These are phyloP conservation scores for Talaromyces sp. DNA, from an alignment of 2,329 filamentous ascomycete genomes.

Conservation along the genomic window DNA sequence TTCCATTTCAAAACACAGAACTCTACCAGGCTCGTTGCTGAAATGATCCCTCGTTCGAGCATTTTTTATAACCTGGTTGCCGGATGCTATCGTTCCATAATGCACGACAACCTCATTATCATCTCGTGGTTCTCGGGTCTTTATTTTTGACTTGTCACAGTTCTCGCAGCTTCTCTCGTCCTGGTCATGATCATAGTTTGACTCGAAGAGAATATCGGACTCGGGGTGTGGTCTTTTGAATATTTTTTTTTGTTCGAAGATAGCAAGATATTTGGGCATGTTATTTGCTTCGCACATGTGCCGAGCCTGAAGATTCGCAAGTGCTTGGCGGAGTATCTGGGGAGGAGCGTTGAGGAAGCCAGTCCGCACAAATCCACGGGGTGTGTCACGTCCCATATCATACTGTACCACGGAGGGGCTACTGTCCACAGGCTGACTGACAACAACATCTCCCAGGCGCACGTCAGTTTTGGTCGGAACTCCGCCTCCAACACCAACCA, in stretches of 20 bases:
- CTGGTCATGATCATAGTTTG: not conserved
- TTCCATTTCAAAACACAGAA: conserved; percentile 11
- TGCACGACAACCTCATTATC: conserved; percentile 4
- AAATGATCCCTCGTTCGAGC: conserved; percentile 11
- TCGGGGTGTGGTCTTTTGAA: not conserved
- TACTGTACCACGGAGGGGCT: conserved; percentile 2
- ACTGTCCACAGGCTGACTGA: not conserved
- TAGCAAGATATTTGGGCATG: not conserved
- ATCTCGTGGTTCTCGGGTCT: not conserved
- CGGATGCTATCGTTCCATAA: conserved; percentile 17
- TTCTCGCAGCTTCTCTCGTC: not conserved
- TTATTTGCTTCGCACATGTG: not conserved
- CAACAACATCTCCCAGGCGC: conserved; percentile 4
- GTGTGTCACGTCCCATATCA: not conserved
- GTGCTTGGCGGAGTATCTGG: not conserved
- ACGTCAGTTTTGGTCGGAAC: conserved; percentile 12
- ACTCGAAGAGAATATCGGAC: not conserved
- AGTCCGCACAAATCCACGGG: not conserved
- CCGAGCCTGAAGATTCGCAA: conserved; percentile 2
- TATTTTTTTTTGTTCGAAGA: not conserved
- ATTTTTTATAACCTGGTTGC: conserved; percentile 17
- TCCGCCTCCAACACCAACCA: conserved; percentile 17
- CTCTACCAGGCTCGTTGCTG: not conserved
- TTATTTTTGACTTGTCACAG: not conserved
- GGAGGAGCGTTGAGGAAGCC: conserved; percentile 10